These are phyloP conservation scores for Saprolegnia parasitica DNA, from an alignment of 352 stramenopile species.

Conservation along the genomic window DNA sequence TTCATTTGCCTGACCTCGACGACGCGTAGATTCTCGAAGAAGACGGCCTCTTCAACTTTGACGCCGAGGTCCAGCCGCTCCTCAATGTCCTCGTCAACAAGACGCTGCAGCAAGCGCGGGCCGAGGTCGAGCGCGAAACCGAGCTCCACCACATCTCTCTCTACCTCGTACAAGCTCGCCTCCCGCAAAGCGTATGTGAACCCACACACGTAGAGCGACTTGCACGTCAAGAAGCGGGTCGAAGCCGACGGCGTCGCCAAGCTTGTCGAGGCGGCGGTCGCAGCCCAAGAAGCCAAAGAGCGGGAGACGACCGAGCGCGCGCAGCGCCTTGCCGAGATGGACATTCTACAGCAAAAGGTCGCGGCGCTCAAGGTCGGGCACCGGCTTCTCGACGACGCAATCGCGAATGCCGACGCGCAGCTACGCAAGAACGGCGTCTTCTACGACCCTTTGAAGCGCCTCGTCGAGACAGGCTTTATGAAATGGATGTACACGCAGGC, in stretches of 20 bases:
- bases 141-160: conserved; percentile 47
- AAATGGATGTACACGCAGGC: conserved; percentile 18
- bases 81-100: conserved; percentile 77
- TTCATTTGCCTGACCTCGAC: neutral
- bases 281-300: conserved; percentile 47
- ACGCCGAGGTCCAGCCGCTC: conserved; percentile 67
- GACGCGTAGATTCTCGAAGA: conserved; percentile 57
- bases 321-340: conserved; percentile 37
- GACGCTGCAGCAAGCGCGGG: conserved; percentile 68
- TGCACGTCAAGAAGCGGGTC: conserved; percentile 48
- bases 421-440: conserved; percentile 55
- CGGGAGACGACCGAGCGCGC: conserved; percentile 43
- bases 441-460: conserved; percentile 54
- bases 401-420: conserved; percentile 33
- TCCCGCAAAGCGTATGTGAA: neutral
- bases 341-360: conserved; percentile 52
- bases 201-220: conserved; percentile 35
- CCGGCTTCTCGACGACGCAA: conserved; percentile 39
- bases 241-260: conserved; percentile 38
- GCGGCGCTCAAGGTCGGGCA: conserved; percentile 56
- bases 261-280: conserved; percentile 51
- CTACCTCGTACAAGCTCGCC: conserved; percentile 5
- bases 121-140: conserved; percentile 70
- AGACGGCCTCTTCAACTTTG: conserved; percentile 76
- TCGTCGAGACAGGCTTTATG: conserved; percentile 33